Percentiles rank a stretch among this genome's conserved stretches.
phyloP scores from a whole-genome alignment of 2,329 filamentous ascomycete genomes.

The Neofusicoccum parvum region DNA sequence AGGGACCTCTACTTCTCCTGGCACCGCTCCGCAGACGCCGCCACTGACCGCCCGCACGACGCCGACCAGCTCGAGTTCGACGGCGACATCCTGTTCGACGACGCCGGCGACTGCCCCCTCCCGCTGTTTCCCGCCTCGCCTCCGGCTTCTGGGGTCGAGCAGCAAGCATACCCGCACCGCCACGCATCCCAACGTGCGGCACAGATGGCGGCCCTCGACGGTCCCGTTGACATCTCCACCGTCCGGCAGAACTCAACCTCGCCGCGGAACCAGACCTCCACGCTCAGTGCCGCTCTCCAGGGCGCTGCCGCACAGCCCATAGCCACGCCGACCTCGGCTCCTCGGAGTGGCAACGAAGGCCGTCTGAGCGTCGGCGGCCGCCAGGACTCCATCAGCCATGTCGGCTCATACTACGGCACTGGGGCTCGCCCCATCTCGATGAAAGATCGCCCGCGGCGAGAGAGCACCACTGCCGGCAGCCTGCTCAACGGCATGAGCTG shows the following conservation, averaged over 20 bases:
- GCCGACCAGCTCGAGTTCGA: constrained; percentile 33
- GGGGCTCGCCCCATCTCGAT: constrained; percentile 65
- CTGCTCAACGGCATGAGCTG: constrained; percentile 85
- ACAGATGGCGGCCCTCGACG: constrained; percentile 21
- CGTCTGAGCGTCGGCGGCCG: constrained; percentile 41
- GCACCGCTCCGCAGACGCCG: constrained; percentile 44
- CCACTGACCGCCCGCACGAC: constrained; percentile 29
- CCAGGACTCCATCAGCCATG: constrained; percentile 58
- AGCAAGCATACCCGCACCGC: background rate
- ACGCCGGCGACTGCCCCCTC: constrained; percentile 45
- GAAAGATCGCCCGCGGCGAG: constrained; percentile 56
- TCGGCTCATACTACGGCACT: constrained; percentile 57
- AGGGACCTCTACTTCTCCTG: constrained; percentile 46
- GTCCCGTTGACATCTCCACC: constrained; percentile 62
- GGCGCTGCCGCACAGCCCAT: constrained; percentile 36
- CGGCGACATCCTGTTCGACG: constrained; percentile 42
- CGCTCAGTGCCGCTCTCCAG: constrained; percentile 63
- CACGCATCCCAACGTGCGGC: background rate
- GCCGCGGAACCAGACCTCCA: constrained; percentile 64
- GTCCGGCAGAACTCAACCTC: constrained; percentile 59
- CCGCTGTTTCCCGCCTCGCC: constrained; percentile 41
- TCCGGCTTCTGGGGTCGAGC: constrained; percentile 15
- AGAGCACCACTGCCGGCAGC: constrained; percentile 63
- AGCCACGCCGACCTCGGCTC: constrained; percentile 46
- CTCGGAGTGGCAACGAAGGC: constrained; percentile 33